Conservation (phyloP, 805 yeast genomes). For the Komagataella mondaviorum region DNA sequence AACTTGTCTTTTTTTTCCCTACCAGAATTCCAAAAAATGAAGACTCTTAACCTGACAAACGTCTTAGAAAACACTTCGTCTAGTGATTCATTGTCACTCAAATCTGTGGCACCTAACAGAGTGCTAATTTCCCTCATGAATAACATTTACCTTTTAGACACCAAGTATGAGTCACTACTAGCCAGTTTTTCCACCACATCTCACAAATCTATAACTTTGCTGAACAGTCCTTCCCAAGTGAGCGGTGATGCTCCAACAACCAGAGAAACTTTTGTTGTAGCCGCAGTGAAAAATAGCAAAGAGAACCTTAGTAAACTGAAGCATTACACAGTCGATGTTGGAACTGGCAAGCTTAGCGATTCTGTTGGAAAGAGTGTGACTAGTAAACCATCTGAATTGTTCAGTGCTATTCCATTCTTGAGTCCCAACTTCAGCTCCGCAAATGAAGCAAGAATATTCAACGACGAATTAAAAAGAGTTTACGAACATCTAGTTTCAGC, state of each 20-base stretch:
- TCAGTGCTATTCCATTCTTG: neutral
- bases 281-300: conserved; percentile 24
- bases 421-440: neutral
- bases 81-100: conserved; percentile 3
- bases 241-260: conserved; percentile 29
- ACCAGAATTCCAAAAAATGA: conserved; percentile 5
- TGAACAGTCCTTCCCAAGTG: conserved; percentile 19
- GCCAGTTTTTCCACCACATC: conserved; percentile 13
- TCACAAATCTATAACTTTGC: neutral
- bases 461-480: conserved; percentile 1
- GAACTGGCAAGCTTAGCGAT: conserved; percentile 54
- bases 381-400: neutral
- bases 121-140: conserved; percentile 26
- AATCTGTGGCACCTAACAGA: conserved; percentile 21
- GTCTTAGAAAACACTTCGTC: neutral
- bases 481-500: neutral
- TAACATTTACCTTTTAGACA: conserved; percentile 28
- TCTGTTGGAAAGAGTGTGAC: conserved; percentile 50
- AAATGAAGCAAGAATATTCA: conserved; percentile 1
- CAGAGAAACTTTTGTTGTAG: conserved; percentile 26
- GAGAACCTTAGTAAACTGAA: conserved; percentile 30
- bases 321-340: conserved; percentile 40
- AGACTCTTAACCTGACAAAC: conserved; percentile 2
- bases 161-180: conserved; percentile 25
- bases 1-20: conserved; percentile 4